A percentile compares a stretch with the other conserved stretches of the same genome.
Conservation (phyloP, 2,329 filamentous ascomycete species). For the Aspergillus carbonarius region DNA sequence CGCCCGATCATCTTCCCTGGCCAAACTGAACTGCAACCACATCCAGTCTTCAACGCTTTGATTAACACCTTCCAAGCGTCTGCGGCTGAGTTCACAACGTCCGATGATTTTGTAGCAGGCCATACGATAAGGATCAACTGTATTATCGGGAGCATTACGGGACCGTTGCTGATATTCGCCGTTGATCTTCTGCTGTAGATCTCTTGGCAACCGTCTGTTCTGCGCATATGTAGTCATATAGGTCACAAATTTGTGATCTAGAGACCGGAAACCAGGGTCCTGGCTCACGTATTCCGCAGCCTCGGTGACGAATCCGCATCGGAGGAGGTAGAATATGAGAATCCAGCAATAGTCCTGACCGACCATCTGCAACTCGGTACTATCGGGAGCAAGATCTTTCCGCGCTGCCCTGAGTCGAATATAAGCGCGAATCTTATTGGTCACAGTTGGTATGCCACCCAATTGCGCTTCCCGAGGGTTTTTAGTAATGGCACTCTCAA, state of each 20-base stretch:
- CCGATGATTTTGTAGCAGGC: conserved; percentile 98
- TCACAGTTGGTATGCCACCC: conserved; percentile 80
- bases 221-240: conserved; percentile 84
- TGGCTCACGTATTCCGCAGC: conserved; percentile 84
- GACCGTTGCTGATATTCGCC: conserved; percentile 85
- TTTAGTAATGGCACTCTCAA: conserved; percentile 75
- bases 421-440: conserved; percentile 90
- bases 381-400: conserved; percentile 81
- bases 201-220: conserved; percentile 73
- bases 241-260: conserved; percentile 84
- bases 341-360: conserved; percentile 89
- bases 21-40: conserved; percentile 65
- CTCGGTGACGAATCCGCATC: conserved; percentile 79
- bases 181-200: conserved; percentile 82
- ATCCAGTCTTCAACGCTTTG: conserved; percentile 66
- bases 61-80: conserved; percentile 58
- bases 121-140: conserved; percentile 91
- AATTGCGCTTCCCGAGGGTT: conserved; percentile 86
- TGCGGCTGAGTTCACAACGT: conserved; percentile 61
- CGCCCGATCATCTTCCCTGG: conserved; percentile 59
- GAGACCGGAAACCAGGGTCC: conserved; percentile 76
- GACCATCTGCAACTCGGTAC: conserved; percentile 74
- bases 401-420: conserved; percentile 76
- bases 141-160: conserved; percentile 79
- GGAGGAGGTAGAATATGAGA: conserved; percentile 85